phyloP scores from a whole-genome alignment of 805 yeast genomes.

The Saccharomycopsis fermentans region DNA sequence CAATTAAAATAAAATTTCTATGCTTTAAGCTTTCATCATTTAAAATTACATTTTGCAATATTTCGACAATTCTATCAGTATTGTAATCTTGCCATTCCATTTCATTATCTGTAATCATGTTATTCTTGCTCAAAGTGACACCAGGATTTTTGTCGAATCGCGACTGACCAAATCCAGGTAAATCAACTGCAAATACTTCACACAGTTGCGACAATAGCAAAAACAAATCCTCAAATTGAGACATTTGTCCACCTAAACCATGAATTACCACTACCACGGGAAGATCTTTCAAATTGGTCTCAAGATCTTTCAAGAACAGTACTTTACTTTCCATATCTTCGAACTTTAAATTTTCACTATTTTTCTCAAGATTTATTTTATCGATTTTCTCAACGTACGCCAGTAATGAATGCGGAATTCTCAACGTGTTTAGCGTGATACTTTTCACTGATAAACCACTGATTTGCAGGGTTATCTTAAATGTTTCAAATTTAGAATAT shows the following conservation, averaged over 20 bases:
- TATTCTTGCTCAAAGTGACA: slow-evolving; percentile 13
- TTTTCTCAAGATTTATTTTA: slow-evolving; percentile 7
- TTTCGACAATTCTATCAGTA: slow-evolving; percentile 11
- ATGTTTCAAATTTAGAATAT: slow-evolving; percentile 31
- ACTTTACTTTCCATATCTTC: slow-evolving; percentile 6
- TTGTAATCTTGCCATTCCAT: slow-evolving; percentile 14
- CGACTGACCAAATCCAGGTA: slow-evolving; percentile 74
- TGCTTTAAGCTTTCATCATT: slow-evolving; percentile 17
- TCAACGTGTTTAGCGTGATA: slow-evolving; percentile 33
- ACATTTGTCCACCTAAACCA: slow-evolving; percentile 84
- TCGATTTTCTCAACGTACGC: slow-evolving; percentile 2
- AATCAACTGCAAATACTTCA: slow-evolving; percentile 60
- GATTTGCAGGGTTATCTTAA: slow-evolving; percentile 24
- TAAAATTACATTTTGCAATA: slow-evolving; percentile 12
- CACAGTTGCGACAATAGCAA: slow-evolving; percentile 52
- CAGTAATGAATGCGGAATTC: slow-evolving; percentile 42
- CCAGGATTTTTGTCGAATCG: slow-evolving; percentile 5
- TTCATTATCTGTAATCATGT: neutral
- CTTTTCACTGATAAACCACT: slow-evolving; percentile 21
- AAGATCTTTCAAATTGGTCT: slow-evolving; percentile 28
- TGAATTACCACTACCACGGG: slow-evolving; percentile 66
- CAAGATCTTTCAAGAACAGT: slow-evolving; percentile 12
- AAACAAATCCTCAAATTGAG: slow-evolving; percentile 67
- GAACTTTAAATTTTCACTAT: slow-evolving; percentile 9
- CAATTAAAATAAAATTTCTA: slow-evolving; percentile 36